Base-by-base conservation (phyloP, 768 basidiomycete species). In the Boletus tylopilopsis region DNA sequence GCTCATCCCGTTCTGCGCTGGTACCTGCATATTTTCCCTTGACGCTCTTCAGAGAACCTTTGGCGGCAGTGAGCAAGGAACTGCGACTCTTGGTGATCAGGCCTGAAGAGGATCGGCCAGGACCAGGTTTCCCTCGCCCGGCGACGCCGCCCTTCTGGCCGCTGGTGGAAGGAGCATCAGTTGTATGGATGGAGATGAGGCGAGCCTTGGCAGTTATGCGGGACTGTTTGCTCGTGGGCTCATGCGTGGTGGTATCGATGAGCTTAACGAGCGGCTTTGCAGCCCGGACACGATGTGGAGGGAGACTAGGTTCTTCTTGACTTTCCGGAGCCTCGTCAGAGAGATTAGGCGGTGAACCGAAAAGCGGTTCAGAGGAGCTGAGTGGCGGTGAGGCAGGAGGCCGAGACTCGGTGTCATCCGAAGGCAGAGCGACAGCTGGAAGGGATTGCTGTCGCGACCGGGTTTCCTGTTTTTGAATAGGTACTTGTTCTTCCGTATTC, bases 211-310 rank as follows among this genome's bases (percentile, higher is more conserved):
- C 71, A 7, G 76, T 59, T 33, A 81, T 77, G 16, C 73, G 75
- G 33, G 71, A 67, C 15, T 71, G 70, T 47, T 71, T 52, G 54
- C 39, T 32, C 29, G 53, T 48, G 5, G 42, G 38, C 18, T 71
- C 54, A 12, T 60, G 49, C 1, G 47, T 48, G 6, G 73, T 64
- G 24, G 61, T 36, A 44, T 84, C 79, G 5, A 75, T 64, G 51
- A 79, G 62, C 56, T 79, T 79, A 18, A 85, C 75, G 5, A 72
- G 70, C 15, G 85, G 81, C 22, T 83, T 80, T 16, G 73, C 71
- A 13, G 65, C 69, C 37, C 80, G 76, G 1, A 63, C 67, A 47
- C 76, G 76, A 61, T 82, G 83, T 6, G 54, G 53, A 21, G 71
- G 71, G 5, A 67, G 38, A 5, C 21, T 23, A 3, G 50, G 8